Evolutionary conservation across 202 grass and related monocot genomes (phyloP).

Genomic region (Zoysia matrella): DNA sequence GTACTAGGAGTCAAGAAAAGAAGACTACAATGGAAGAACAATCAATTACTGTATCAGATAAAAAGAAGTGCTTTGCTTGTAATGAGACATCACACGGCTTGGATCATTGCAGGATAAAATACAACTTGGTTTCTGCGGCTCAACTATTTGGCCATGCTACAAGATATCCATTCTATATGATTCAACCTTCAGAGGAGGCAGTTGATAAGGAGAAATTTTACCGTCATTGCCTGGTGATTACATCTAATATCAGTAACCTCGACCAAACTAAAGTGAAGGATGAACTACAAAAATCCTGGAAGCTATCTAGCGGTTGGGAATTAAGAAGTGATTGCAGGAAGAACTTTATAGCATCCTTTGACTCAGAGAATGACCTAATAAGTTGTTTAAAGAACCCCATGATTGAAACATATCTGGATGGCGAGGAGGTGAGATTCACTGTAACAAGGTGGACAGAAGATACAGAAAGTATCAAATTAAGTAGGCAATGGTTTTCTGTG

Average conservation of each 20-base stretch:
- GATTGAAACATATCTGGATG: conserved; percentile 19
- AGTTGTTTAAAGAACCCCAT: conserved; percentile 36
- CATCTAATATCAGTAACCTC: conserved; percentile 32
- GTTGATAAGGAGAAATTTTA: conserved; percentile 35
- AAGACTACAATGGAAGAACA: conserved; percentile 1
- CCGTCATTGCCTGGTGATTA: conserved; percentile 8
- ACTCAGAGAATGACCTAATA: conserved; percentile 37
- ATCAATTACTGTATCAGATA: not conserved
- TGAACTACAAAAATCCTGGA: conserved; percentile 46
- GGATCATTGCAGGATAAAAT: conserved; percentile 47
- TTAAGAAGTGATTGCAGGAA: conserved; percentile 39
- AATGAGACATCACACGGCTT: conserved; percentile 38
- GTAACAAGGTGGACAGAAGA: conserved; percentile 38
- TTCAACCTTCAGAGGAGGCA: conserved; percentile 30
- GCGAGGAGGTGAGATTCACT: conserved; percentile 29
- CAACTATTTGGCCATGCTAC: conserved; percentile 47
- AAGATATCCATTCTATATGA: conserved; percentile 39
- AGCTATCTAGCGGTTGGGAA: conserved; percentile 25
- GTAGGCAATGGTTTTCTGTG: conserved; percentile 41
- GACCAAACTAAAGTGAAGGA: conserved; percentile 21
- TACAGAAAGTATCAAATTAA: conserved; percentile 27
- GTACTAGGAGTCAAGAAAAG: not conserved
- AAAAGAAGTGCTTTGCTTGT: conserved; percentile 48
- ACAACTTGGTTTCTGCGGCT: conserved; percentile 8
- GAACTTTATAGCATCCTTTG: conserved; percentile 42